A percentile compares a stretch with the other conserved stretches of the same genome.
These are phyloP conservation scores for Tolypocladium endophyticum DNA, from an alignment of 2,329 filamentous ascomycete species.

Conservation along the genomic window DNA sequence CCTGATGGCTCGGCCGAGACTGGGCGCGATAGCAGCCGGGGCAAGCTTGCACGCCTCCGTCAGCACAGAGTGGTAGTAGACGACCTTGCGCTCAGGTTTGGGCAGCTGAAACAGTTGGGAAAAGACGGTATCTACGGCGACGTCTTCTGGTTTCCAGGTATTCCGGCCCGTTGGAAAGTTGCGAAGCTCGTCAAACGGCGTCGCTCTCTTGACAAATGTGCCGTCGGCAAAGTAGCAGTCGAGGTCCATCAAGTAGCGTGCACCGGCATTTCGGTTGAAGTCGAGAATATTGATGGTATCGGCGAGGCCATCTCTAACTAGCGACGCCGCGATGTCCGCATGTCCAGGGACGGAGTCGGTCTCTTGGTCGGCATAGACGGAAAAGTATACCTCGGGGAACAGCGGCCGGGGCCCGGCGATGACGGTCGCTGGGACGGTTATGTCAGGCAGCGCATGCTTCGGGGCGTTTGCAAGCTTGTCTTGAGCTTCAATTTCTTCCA, in stretches of 20 bases:
- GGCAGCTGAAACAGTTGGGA: slow-evolving; percentile 88
- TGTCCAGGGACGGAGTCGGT: slow-evolving; percentile 77
- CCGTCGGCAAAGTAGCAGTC: slow-evolving; percentile 87
- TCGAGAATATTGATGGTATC: slow-evolving; percentile 93
- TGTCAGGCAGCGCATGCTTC: slow-evolving; percentile 69
- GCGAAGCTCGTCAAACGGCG: slow-evolving; percentile 79
- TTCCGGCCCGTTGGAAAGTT: slow-evolving; percentile 54
- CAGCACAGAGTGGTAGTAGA: slow-evolving; percentile 92
- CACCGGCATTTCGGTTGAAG: slow-evolving; percentile 80
- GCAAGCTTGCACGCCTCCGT: slow-evolving; percentile 95
- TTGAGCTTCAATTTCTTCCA: slow-evolving; percentile 49
- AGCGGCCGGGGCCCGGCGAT: slow-evolving; percentile 63
- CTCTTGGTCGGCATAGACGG: slow-evolving; percentile 80
- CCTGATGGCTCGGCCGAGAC: slow-evolving; percentile 83
- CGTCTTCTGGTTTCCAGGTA: slow-evolving; percentile 96
- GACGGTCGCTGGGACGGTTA: slow-evolving; percentile 67
- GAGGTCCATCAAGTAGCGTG: slow-evolving; percentile 83
- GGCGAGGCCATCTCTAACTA: slow-evolving; percentile 75
- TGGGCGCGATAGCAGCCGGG: slow-evolving; percentile 91
- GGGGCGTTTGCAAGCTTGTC: slow-evolving; percentile 47
- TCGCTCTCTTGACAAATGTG: slow-evolving; percentile 89
- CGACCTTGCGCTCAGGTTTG: slow-evolving; percentile 78
- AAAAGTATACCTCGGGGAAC: slow-evolving; percentile 90
- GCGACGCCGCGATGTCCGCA: slow-evolving; percentile 64
- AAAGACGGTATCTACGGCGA: slow-evolving; percentile 95